These are phyloP conservation scores for Fonsecaea nubica DNA, from an alignment of 2,329 filamentous ascomycete species.

Conservation along the genomic window DNA sequence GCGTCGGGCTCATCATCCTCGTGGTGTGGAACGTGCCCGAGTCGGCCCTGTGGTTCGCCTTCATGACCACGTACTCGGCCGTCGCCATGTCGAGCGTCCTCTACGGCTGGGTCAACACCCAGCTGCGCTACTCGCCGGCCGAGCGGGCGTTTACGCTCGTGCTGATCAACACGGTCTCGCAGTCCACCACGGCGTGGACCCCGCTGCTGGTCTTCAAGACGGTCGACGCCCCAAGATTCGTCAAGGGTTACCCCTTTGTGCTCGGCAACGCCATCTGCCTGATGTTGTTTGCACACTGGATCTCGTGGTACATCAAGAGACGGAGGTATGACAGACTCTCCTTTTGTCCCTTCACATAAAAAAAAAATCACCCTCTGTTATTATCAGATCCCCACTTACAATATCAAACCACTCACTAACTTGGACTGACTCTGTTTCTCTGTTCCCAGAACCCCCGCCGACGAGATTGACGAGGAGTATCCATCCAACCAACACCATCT, in stretches of 20 bases:
- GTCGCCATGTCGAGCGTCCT: conserved; percentile 29
- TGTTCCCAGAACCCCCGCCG: not conserved
- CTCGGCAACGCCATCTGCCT: conserved; percentile 49
- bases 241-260: conserved; percentile 53
- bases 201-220: conserved; percentile 60
- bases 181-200: conserved; percentile 64
- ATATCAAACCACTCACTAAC: no score
- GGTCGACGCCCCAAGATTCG: conserved; percentile 52
- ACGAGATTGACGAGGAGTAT: not conserved
- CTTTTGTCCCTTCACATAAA: not conserved
- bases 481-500: not conserved
- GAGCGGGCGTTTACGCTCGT: conserved; percentile 60
- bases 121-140: conserved; percentile 54
- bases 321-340: not conserved
- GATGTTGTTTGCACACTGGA: conserved; percentile 43
- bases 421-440: not conserved
- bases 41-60: conserved; percentile 35
- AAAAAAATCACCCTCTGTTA: not conserved
- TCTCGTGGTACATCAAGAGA: conserved; percentile 33
- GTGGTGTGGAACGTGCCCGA: conserved; percentile 42
- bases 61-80: conserved; percentile 23
- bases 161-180: conserved; percentile 60
- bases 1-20: conserved; percentile 41
- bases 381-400: not conserved
- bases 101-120: conserved; percentile 54